Evolutionary conservation across 2,329 filamentous ascomycete species (phyloP).

Genomic region (Colletotrichum echinochloae): DNA sequence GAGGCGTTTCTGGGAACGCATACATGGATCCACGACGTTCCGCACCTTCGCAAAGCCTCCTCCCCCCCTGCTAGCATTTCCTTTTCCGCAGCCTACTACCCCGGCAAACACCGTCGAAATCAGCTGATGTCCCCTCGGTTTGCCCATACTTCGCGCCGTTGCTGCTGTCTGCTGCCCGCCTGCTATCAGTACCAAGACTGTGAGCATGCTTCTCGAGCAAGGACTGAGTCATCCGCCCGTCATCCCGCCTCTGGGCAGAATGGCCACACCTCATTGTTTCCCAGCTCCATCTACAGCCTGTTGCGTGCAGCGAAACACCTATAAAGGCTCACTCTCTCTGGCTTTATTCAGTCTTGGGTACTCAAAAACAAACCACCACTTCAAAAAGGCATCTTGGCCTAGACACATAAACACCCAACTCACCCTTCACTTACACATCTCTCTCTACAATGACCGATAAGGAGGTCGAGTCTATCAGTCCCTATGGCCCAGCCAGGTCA

Average conservation of each 20-base stretch:
- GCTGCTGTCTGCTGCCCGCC: slow-evolving; percentile 3
- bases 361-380: slow-evolving; percentile 17
- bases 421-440: slow-evolving; percentile 8
- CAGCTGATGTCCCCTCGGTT: slow-evolving; percentile 28
- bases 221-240: slow-evolving; percentile 13
- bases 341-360: slow-evolving; percentile 1
- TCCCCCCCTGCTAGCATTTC: slow-evolving; percentile 3
- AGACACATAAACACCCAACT: slow-evolving; percentile 4
- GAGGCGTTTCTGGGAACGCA: not conserved
- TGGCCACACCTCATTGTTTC: not conserved
- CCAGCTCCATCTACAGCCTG: slow-evolving; percentile 2
- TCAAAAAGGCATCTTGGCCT: slow-evolving; percentile 46
- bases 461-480: slow-evolving; percentile 68
- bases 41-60: slow-evolving; percentile 7
- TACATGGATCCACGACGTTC: slow-evolving; percentile 11
- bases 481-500: slow-evolving; percentile 74
- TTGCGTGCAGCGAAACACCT: slow-evolving; percentile 17
- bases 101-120: slow-evolving; percentile 28
- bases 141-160: slow-evolving; percentile 13
- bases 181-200: slow-evolving; percentile 27
- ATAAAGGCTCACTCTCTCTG: slow-evolving; percentile 23
- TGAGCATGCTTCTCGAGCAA: slow-evolving; percentile 11
- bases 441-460: slow-evolving; percentile 42
- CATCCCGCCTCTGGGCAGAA: slow-evolving; percentile 14
- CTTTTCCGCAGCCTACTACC: slow-evolving; percentile 11